A percentile compares a stretch with the other conserved stretches of the same genome.
phyloP scores from a whole-genome alignment of 129 eudicot species.

The Tagetes patula region DNA sequence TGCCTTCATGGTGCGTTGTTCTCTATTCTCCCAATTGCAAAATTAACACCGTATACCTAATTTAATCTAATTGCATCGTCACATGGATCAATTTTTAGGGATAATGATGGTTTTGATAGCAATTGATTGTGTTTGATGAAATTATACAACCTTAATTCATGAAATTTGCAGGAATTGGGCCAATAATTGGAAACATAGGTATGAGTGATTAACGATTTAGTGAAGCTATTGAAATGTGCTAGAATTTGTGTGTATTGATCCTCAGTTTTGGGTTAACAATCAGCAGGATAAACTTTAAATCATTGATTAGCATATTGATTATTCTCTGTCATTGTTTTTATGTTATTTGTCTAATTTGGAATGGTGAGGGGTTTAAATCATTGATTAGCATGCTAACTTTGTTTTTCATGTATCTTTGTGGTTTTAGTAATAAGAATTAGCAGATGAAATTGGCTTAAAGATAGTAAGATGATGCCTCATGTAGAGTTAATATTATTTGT shows the following conservation, averaged over 20 bases:
- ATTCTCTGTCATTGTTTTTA: neutral
- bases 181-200: neutral
- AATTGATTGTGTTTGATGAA: neutral
- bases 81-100: neutral
- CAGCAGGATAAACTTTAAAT: too few relatives aligned
- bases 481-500: neutral
- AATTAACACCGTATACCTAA: too few relatives aligned
- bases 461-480: neutral
- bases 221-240: neutral
- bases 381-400: neutral
- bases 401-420: neutral
- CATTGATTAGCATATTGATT: neutral
- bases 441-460: neutral
- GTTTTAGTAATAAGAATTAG: neutral
- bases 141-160: neutral
- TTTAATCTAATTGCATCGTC: neutral
- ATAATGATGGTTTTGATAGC: neutral
- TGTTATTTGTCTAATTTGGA: neutral
- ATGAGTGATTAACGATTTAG: neutral
- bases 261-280: neutral
- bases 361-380: neutral
- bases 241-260: neutral
- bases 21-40: too few relatives aligned
- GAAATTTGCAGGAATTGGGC: neutral
- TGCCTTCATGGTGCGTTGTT: conserved; percentile 42